A percentile compares a stretch with the other conserved stretches of the same genome.
These are phyloP conservation scores for Noccaea bulbosa DNA, from an alignment of 345 rosid genomes.

Conservation along the genomic window DNA sequence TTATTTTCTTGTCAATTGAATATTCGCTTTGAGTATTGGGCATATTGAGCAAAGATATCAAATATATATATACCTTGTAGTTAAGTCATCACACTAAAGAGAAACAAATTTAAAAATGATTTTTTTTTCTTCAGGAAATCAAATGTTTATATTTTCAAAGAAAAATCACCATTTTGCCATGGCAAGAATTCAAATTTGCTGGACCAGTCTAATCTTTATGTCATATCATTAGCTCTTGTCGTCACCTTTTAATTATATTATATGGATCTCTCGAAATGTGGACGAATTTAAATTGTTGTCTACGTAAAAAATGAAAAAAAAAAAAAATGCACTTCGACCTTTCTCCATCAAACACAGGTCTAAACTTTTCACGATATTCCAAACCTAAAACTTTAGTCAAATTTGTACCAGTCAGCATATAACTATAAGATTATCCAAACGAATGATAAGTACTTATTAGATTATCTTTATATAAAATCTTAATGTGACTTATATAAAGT, in stretches of 20 bases:
- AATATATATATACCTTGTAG: too few relatives aligned
- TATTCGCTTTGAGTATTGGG: too few relatives aligned
- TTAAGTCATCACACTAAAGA: too few relatives aligned
- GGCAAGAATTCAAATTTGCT: constrained; percentile 32
- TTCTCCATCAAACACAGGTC: constrained; percentile 30
- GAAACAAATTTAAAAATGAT: too few relatives aligned
- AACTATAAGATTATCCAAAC: not conserved
- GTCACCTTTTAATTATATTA: constrained; percentile 16
- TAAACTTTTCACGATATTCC: not conserved
- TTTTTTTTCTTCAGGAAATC: too few relatives aligned
- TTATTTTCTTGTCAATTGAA: too few relatives aligned
- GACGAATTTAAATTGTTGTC: constrained; percentile 12
- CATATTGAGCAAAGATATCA: too few relatives aligned
- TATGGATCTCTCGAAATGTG: constrained; percentile 29
- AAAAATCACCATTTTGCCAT: constrained; percentile 9
- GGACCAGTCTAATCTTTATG: constrained; percentile 41
- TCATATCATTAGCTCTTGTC: constrained; percentile 48
- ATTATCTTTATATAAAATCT: not conserved
- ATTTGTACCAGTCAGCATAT: constrained; percentile 5
- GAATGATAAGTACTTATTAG: not conserved
- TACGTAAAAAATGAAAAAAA: not conserved
- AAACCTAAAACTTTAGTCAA: constrained; percentile 10
- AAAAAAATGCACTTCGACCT: constrained; percentile 7
- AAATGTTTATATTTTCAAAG: not conserved
- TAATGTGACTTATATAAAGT: not conserved